Base-by-base conservation (phyloP, 805 yeast genomes). In the Wickerhamiella bombiphila region DNA sequence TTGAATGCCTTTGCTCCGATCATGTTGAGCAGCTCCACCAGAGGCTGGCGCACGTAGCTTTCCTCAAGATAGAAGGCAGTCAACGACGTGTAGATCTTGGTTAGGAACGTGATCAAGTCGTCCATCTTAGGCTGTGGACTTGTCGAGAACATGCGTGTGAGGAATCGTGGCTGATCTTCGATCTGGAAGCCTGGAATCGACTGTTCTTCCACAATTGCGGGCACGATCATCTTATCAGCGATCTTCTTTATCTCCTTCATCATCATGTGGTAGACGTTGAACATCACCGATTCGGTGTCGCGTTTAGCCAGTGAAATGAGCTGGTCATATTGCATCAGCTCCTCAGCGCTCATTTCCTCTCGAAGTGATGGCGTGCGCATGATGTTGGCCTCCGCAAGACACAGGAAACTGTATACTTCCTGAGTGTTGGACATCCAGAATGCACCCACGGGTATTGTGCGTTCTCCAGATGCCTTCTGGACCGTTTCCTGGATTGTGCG, bases 371-470 rank as follows among this genome's bases (percentile, higher is more conserved):
- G 93, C 53, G 82, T 83, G 33, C 81, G 86, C 36, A 81, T 63
- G 43, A 91, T 82, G n/a, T 94, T 83, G 42, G 75, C 73, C 59
- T 88, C 94, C 2, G 97, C 97, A 59, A 83, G 80, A 13, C 86
- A 74, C 42, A 88, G 94, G 65, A 91, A 91, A 3, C 97, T 85
- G 58, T 80, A 81, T 51, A 91, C 69, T 56, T 91, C 97, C 56
- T 91, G 95, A 2, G 93, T 86, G 60, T 91, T 91, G 3, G 96
- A 81, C 46, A 91, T 68, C 98, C 98, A 91, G 65, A 86, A 91
- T 0, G 96, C 94, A 48, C 95, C 97, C 50, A 83, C 83, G 34
- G 83, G 74, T 51, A 86, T 76, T 24, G 83, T 75, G 48, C 81
- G 93, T 42, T 80, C 93, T 39, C 88, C 94, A 48, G 77, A 78